Evolutionary conservation across 2,329 filamentous ascomycete species (phyloP), one percentile per base, ranked within the genome.

Genomic region (Epichloe scottii): DNA sequence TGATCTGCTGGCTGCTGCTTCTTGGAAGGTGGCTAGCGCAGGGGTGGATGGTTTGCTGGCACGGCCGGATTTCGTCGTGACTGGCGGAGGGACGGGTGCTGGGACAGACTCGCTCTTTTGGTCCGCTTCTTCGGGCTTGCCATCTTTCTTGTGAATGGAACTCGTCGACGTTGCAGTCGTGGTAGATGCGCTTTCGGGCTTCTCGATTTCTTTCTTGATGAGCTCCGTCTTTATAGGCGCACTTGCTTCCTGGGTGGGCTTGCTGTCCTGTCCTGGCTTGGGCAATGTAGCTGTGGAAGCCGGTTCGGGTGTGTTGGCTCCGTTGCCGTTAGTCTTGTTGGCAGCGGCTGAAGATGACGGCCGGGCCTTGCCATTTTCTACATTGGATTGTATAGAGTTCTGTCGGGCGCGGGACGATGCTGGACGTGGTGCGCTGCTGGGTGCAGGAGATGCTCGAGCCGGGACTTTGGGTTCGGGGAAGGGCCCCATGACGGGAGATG

Each of bases 401-500:
- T 89, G 87, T 60, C 89, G 82, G 38, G 81, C 80, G 57, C 88
- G 81, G 5, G 85, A 81, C 5, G 84, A 82, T 48, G 79, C 74
- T 12, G 87, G 83, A 42, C 84, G 79, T 52, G 79, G 71, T 33
- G 70, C 66, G 53, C 69, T 68, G 45, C 69, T 66, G 4, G 82
- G 82, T 8, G 75, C 79, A 30, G 85, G 84, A 40, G 84, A 87
- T 50, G 61, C 72, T 55, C 71, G 74, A 58, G 64, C 71, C 49
- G 65, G 67, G 57, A 68, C 74, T 56, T 75, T 75, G 2, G 69
- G 71, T 58, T 89, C 86, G 26, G 80, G 76, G 53, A 88, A 79
- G n/a, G 76, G 78, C 46, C 80, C 77, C 46, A 87, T 73, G 45
- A 89, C 76, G 17, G 88, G 87, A 1, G 89, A 91, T 1, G 88